Conservation (phyloP, 805 yeast species). For the Ogataea pini region DNA sequence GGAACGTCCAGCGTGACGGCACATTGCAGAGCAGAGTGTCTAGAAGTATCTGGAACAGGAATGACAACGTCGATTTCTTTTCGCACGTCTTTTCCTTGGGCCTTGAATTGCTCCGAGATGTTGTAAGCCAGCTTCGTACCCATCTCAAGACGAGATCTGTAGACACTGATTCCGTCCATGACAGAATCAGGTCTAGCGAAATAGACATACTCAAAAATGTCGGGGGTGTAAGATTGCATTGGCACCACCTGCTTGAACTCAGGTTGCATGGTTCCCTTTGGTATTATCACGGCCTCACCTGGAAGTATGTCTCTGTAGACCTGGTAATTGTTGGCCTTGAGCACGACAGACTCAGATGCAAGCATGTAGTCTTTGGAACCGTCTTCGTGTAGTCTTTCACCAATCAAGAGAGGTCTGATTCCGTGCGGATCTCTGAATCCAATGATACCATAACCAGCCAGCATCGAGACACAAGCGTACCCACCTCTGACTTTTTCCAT, state of each 20-base stretch:
- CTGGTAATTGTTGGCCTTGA: constrained; percentile 86
- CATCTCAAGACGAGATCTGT: constrained; percentile 90
- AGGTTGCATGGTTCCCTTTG: constrained; percentile 69
- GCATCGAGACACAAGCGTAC: constrained; percentile 92
- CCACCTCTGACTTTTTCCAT: constrained; percentile 87
- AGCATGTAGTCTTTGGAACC: constrained; percentile 87
- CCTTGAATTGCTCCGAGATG: constrained; percentile 45
- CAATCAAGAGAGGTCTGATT: constrained; percentile 85
- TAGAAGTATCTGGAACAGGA: constrained; percentile 98
- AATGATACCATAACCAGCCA: constrained; percentile 93
- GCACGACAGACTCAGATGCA: constrained; percentile 92
- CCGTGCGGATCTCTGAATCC: constrained; percentile 99
- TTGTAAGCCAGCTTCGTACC: constrained; percentile 84
- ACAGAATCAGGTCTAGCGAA: constrained; percentile 98
- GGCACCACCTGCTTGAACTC: constrained; percentile 86
- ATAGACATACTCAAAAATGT: constrained; percentile 94
- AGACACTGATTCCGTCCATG: constrained; percentile 94
- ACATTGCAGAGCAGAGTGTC: constrained; percentile 91
- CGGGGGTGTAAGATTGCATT: constrained; percentile 81
- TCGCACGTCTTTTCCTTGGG: constrained; percentile 44
- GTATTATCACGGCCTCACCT: constrained; percentile 95
- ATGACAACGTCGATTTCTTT: constrained; percentile 87
- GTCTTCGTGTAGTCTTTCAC: constrained; percentile 71
- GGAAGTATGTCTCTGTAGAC: constrained; percentile 83
- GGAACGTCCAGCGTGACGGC: constrained; percentile 79